Base-by-base conservation (phyloP, 495 filamentous ascomycete genomes). In the Usnea hakonensis region DNA sequence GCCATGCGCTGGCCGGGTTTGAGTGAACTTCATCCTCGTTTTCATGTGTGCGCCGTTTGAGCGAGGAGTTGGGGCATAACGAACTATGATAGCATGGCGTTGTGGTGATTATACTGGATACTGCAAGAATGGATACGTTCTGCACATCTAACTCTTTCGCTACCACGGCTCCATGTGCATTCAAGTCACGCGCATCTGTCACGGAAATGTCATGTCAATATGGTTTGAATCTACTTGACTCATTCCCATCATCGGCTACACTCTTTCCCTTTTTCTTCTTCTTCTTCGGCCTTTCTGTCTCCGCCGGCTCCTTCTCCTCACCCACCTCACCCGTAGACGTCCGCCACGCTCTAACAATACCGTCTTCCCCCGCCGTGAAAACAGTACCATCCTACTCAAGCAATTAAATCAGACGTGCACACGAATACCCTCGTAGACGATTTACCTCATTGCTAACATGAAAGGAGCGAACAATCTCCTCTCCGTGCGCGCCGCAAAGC, bases 401-500 rank as follows among this genome's bases (percentile, higher is more conserved):
- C 37, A 57, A 41, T 56, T 48, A 61, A 35, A 13, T 48, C 58
- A 5, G 44, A 58, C 21, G 48, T n/a, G 33, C 53, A 48, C 26
- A 23, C 32, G 46, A 56, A 10, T 54, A 28, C 36, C 48, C 19
- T n/a, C 21, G 35, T 48, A 38, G 23, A 19, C 7, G 23, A 61
- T 78, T 64, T 75, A 88, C 87, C 70, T 79, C 77, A 57, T 88
- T 86, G 64, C 88, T 81, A 46, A 93, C 76, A 73, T 82, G 87
- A 50, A 96, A 83, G 41, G 89, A 87, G 53, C 93, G 81, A 26
- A 95, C 85, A 55, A 97, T 81, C 67, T 97, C 92, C 30, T 85
- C 85, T 1, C 89, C 89, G 74, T 97, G 93, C 6, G 85, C 91
- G 30, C 87, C 90, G 2, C 81, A 79, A 30, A 95, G 73, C 14